phyloP scores from a whole-genome alignment of 495 filamentous ascomycete genomes.

The Annulohypoxylon bovei region DNA sequence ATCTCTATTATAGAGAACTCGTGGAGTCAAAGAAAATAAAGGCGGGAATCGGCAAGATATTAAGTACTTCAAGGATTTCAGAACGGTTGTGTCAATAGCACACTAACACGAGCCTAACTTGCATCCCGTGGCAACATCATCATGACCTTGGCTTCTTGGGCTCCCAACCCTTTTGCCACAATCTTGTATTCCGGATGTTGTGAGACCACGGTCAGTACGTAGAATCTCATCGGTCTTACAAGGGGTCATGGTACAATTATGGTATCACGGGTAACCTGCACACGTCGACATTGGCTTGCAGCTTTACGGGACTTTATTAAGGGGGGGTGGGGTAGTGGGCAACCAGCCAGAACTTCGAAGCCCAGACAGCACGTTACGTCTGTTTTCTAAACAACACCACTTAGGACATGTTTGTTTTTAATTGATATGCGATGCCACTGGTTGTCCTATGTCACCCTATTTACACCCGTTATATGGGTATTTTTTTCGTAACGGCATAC shows the following conservation, averaged over 20 bases:
- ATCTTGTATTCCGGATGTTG: constrained; percentile 33
- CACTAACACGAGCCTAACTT: constrained; percentile 39
- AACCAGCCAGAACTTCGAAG: not conserved
- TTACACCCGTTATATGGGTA: not conserved
- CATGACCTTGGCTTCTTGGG: constrained; percentile 19
- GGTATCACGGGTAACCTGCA: constrained; percentile 38
- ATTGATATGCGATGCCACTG: not conserved
- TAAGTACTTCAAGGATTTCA: constrained; percentile 31
- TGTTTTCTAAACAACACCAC: constrained; percentile 12
- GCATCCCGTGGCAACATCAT: constrained; percentile 36
- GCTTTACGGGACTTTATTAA: constrained; percentile 11
- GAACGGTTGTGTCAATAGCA: constrained; percentile 22
- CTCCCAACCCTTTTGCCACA: constrained; percentile 40
- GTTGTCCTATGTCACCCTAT: not conserved
- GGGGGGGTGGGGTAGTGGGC: constrained; percentile 20
- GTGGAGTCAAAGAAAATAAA: not conserved
- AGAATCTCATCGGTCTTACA: constrained; percentile 33
- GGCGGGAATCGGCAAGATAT: constrained; percentile 15
- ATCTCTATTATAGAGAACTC: constrained; percentile 11
- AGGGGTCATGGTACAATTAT: constrained; percentile 2
- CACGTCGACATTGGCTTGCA: constrained; percentile 35
- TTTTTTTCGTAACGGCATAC: not conserved
- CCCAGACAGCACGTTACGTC: constrained; percentile 7
- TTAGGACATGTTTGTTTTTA: constrained; percentile 18
- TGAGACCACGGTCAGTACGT: constrained; percentile 35